These are phyloP conservation scores for Cardiospermum halicacabum DNA, from an alignment of 345 rosid species.

Conservation along the genomic window DNA sequence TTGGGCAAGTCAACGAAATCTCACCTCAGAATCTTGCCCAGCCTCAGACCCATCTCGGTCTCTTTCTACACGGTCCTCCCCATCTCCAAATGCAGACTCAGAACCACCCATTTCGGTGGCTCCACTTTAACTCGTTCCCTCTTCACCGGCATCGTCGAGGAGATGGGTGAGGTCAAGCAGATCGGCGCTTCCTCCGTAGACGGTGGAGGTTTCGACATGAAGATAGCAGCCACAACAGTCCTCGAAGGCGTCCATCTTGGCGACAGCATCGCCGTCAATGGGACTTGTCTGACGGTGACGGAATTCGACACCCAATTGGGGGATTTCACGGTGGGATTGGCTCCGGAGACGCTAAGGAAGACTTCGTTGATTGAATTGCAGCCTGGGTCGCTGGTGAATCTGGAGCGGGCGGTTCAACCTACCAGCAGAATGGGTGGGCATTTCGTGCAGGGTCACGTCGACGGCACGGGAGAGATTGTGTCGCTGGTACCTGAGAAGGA, in stretches of 20 bases:
- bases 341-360: constrained; percentile 78
- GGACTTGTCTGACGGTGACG: constrained; percentile 84
- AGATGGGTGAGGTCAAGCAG: constrained; percentile 59
- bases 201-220: constrained; percentile 60
- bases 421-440: constrained; percentile 82
- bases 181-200: constrained; percentile 43
- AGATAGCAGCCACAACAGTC: constrained; percentile 56
- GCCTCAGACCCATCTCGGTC: constrained; percentile 21
- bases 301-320: constrained; percentile 36
- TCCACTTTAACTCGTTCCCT: constrained; percentile 39
- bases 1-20: constrained; percentile 8
- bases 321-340: constrained; percentile 65
- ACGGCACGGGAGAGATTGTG: constrained; percentile 80
- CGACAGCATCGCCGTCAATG: constrained; percentile 82
- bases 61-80: constrained; percentile 23
- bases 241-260: constrained; percentile 65
- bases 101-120: constrained; percentile 12
- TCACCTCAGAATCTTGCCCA: constrained; percentile 21
- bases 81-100: constrained; percentile 8
- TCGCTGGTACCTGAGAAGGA: constrained; percentile 58
- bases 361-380: constrained; percentile 64
- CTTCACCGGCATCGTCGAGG: constrained; percentile 89
- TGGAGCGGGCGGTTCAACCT: constrained; percentile 86
- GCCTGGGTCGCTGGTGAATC: constrained; percentile 68
- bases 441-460: constrained; percentile 94